phyloP scores from a whole-genome alignment of 306 rosid species.

The Pueraria montana region DNA sequence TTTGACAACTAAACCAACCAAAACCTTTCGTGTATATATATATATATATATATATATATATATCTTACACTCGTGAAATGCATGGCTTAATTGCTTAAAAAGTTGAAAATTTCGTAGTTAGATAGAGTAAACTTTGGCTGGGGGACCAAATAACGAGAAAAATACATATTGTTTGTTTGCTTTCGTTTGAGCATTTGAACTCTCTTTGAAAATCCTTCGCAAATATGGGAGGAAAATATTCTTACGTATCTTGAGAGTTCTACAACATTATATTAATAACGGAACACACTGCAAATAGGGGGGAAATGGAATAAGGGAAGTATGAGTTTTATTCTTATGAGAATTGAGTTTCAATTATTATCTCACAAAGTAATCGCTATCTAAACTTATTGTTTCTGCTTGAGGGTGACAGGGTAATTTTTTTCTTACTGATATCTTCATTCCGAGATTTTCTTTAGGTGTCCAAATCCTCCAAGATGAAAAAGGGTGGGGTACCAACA shows the following conservation, averaged over 20 bases:
- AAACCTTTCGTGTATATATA: background rate
- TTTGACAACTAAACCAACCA: background rate
- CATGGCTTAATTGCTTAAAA: conserved; percentile 12
- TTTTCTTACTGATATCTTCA: too few species aligned
- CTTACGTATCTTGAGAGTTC: background rate
- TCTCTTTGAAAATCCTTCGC: background rate
- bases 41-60: too few species aligned
- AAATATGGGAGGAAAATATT: background rate
- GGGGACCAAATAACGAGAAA: conserved; percentile 24
- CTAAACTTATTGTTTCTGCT: too few species aligned
- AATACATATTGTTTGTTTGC: background rate
- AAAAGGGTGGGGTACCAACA: too few species aligned
- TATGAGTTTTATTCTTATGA: too few species aligned
- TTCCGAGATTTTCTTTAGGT: too few species aligned
- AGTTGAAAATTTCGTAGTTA: background rate
- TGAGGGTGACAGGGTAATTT: too few species aligned
- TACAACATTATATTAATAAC: background rate
- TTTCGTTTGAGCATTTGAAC: background rate
- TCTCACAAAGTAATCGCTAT: background rate
- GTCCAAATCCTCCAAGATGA: too few species aligned
- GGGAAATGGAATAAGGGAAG: background rate
- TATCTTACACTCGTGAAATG: conserved; percentile 13
- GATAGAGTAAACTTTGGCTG: background rate
- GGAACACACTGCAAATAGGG: background rate
- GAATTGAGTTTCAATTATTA: background rate